A percentile compares a stretch with the other conserved stretches of the same genome.
Conservation (phyloP, 257 asterid genomes). For the Rauvolfia tetraphylla region DNA sequence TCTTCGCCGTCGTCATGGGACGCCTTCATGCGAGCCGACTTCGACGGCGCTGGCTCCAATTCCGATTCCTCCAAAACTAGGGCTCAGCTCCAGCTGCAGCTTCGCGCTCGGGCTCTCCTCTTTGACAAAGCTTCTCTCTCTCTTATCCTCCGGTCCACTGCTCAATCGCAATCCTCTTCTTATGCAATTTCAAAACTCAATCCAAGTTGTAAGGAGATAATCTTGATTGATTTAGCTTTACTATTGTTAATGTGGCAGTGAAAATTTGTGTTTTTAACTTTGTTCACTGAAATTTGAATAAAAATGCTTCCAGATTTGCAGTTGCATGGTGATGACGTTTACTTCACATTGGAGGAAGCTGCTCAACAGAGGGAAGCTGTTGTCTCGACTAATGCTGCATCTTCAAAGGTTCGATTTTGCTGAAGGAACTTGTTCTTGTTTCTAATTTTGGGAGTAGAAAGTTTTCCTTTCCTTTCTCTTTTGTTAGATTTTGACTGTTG, state of each 20-base stretch:
- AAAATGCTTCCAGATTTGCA: conserved; percentile 59
- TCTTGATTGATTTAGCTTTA: not conserved
- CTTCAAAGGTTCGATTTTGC: conserved; percentile 49
- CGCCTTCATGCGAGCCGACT: conserved; percentile 73
- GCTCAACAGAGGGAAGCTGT: conserved; percentile 42
- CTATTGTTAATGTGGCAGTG: not conserved
- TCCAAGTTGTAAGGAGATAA: conserved; percentile 56
- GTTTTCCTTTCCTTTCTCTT: not conserved
- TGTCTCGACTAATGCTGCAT: conserved; percentile 38
- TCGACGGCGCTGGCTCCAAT: conserved; percentile 58
- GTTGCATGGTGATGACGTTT: conserved; percentile 92
- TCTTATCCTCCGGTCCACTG: conserved; percentile 37
- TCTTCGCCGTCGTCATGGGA: conserved; percentile 79
- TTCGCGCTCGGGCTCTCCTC: conserved; percentile 87
- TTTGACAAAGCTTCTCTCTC: conserved; percentile 77
- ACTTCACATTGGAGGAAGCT: conserved; percentile 73
- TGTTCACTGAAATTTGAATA: not conserved
- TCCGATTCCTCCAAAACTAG: conserved; percentile 49
- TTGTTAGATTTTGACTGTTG: not conserved
- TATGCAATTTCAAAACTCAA: conserved; percentile 52
- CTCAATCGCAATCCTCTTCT: conserved; percentile 28
- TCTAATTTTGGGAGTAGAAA: not conserved
- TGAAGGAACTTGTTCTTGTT: not conserved
- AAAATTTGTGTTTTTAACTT: not conserved
- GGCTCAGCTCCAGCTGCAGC: conserved; percentile 80